Evolutionary conservation across 1,284 basidiomycete genomes (phyloP), one percentile per base, ranked within the genome.

Genomic region (Leucoagaricus sp.): DNA sequence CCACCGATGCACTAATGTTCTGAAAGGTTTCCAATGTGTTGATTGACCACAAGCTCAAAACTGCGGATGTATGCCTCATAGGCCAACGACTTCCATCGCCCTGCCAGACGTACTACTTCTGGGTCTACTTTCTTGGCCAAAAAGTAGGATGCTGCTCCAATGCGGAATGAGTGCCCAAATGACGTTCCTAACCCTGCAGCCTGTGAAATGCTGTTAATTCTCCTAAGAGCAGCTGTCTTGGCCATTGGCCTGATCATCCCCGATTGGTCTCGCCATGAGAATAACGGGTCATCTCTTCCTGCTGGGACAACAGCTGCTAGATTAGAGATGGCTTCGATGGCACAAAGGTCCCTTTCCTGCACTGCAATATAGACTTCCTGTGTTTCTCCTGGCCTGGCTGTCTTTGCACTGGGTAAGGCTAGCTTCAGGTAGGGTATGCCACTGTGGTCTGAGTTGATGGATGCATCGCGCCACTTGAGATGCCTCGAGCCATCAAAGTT

Each of bases 101-200:
- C 58, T 21, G 55, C 50, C 2, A 66, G 47, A 1, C 65, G 61
- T 0, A 75, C 61, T 10, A 72, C 64, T 42, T 75, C 70, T 1
- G 71, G 69, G 28, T 62, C 53, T 0, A 70, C 65, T 15, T 60
- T 61, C 49, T 70, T 56, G 0, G 66, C 61, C 1, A 75, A 62
- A 49, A 61, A 69, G 54, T 67, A 72, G 0, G 58, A 59, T 6
- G 60, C 60, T 15, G 55, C 60, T 0, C 60, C 60, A 25, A 61
- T 61, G 1, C 68, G 62, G 57, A 74, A 75, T 13, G 72, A 75
- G 57, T 75, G 72, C 2, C 74, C 69, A 49, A 71, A 74, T 0
- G 66, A 36, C 0, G 61, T 72, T 0, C 72, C 69, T 57, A 60
- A 72, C 1, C 72, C 69, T 8, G 38, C 49, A 0, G 58, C 58